Evolutionary conservation across 257 asterid genomes (phyloP).

Genomic region (Capsicum baccatum): DNA sequence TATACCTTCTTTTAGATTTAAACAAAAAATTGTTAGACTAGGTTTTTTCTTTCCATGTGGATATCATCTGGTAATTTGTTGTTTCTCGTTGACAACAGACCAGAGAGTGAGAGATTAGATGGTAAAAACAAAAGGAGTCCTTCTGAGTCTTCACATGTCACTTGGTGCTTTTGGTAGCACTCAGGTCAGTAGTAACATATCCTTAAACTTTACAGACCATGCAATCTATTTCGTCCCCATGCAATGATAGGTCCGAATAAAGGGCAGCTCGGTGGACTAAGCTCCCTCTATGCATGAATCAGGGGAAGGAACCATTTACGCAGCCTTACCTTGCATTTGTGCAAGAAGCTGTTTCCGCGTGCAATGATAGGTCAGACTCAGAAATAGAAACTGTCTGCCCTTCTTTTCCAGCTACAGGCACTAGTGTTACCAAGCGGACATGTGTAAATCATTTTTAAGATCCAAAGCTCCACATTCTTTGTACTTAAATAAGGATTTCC

Average conservation of each 20-base stretch:
- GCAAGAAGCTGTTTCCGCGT: not conserved
- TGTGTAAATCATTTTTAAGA: not conserved
- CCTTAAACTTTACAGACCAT: constrained; percentile 20
- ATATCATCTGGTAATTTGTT: constrained; percentile 15
- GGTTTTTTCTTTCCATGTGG: not conserved
- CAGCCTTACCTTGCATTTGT: not conserved
- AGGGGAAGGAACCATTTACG: not conserved
- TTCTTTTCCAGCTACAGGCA: not conserved
- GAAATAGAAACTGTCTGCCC: constrained; percentile 4
- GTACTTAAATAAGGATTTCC: not conserved
- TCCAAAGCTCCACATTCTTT: constrained; percentile 24
- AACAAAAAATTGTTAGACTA: not conserved
- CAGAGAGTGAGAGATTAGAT: constrained; percentile 18
- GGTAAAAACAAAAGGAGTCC: constrained; percentile 20
- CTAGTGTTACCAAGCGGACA: not conserved
- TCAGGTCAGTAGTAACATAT: constrained; percentile 9
- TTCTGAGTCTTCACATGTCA: constrained; percentile 22
- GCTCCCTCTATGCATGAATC: not conserved
- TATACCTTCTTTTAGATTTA: not conserved
- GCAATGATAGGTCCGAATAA: constrained; percentile 12
- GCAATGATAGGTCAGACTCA: constrained; percentile 4
- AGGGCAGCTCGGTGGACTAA: not conserved
- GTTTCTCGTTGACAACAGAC: constrained; percentile 22
- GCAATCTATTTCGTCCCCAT: constrained; percentile 13
- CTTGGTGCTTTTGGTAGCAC: constrained; percentile 1